Percentiles rank a stretch among this genome's conserved stretches.
These are phyloP conservation scores for Wilcoxina mikolae DNA, from an alignment of 495 filamentous ascomycete genomes.

Conservation along the genomic window DNA sequence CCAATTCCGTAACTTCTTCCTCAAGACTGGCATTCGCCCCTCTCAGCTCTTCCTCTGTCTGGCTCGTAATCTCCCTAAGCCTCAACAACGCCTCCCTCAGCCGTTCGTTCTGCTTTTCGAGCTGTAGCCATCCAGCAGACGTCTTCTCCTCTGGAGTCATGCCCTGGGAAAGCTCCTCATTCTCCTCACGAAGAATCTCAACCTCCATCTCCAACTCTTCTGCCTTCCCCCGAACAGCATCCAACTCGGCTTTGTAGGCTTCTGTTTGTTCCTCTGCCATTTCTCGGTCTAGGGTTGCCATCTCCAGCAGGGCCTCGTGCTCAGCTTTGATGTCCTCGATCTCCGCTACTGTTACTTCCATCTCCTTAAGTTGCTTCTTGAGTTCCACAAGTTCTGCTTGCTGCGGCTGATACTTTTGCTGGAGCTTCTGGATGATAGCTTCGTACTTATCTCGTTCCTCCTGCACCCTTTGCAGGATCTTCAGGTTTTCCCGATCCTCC, in stretches of 20 bases:
- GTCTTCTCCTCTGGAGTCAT: constrained; percentile 79
- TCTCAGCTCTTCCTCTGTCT: constrained; percentile 66
- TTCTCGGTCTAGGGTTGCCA: constrained; percentile 77
- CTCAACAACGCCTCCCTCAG: constrained; percentile 73
- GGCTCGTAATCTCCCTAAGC: constrained; percentile 70
- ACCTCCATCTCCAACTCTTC: constrained; percentile 82
- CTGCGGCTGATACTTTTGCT: constrained; percentile 67
- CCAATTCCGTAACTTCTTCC: constrained; percentile 60
- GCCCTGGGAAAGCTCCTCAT: constrained; percentile 61
- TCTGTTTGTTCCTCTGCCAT: constrained; percentile 94
- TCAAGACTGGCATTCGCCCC: constrained; percentile 65
- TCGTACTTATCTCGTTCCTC: constrained; percentile 75
- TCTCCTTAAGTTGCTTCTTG: constrained; percentile 60
- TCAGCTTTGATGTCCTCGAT: constrained; percentile 63
- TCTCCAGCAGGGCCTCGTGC: constrained; percentile 70
- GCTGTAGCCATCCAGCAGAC: constrained; percentile 74
- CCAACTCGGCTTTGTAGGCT: constrained; percentile 60
- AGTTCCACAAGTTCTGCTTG: constrained; percentile 66
- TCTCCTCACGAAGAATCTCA: constrained; percentile 76
- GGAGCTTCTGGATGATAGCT: constrained; percentile 72
- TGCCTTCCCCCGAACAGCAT: constrained; percentile 53
- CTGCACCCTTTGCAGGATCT: constrained; percentile 58
- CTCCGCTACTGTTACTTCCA: constrained; percentile 49
- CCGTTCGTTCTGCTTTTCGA: constrained; percentile 78
- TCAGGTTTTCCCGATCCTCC: constrained; percentile 81